Conservation (phyloP, 345 rosid species). For the Geranium brycei region DNA sequence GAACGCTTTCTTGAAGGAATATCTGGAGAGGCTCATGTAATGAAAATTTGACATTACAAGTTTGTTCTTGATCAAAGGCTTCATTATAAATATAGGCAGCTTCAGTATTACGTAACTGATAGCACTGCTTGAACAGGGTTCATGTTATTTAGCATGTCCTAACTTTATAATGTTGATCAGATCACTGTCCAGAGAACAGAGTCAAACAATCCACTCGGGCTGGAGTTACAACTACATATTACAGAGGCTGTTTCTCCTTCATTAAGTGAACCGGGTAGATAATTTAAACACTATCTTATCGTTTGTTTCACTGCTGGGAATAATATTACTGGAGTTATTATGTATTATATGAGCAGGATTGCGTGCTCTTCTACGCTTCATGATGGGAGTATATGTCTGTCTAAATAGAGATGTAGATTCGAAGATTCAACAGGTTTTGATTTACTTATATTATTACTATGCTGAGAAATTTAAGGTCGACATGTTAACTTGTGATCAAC, state of each 20-base stretch:
- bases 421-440: constrained; percentile 67
- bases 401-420: constrained; percentile 87
- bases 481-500: not conserved
- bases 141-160: not conserved
- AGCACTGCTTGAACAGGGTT: not conserved
- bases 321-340: not conserved
- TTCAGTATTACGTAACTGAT: not conserved
- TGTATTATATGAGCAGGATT: constrained; percentile 45
- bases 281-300: not conserved
- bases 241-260: constrained; percentile 98
- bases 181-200: constrained; percentile 96
- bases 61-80: constrained; percentile 1
- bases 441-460: not conserved
- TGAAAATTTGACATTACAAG: constrained; percentile 11
- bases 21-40: constrained; percentile 93
- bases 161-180: constrained; percentile 26
- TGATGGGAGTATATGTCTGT: constrained; percentile 82
- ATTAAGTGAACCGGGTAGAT: constrained; percentile 88
- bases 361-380: constrained; percentile 92
- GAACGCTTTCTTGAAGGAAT: constrained; percentile 95
- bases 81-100: not conserved
- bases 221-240: constrained; percentile 91
- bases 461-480: not conserved
- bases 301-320: not conserved
- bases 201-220: constrained; percentile 78